A percentile compares a stretch with the other conserved stretches of the same genome.
Evolutionary conservation across 140 eudicot species (phyloP).

Genomic region (Artemisia princeps): DNA sequence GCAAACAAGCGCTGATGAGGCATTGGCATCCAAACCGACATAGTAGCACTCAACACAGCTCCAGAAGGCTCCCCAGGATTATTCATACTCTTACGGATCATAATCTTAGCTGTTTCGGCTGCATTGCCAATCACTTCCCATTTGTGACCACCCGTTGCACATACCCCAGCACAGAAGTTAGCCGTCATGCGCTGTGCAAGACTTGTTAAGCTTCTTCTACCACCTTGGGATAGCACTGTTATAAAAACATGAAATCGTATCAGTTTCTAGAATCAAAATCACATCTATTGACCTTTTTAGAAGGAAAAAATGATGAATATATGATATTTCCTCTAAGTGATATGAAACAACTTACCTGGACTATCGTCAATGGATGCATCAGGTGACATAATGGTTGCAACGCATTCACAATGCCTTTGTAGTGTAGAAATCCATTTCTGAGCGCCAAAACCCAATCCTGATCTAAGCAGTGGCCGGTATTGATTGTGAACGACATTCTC

Average conservation of each 20-base stretch:
- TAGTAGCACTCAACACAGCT: conserved; percentile 51
- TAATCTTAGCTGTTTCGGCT: conserved; percentile 42
- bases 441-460: conserved; percentile 73
- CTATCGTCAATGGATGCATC: conserved; percentile 37
- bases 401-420: conserved; percentile 58
- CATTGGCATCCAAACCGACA: conserved; percentile 59
- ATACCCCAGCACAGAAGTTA: conserved; percentile 56
- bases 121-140: conserved; percentile 49
- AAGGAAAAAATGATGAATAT: no score
- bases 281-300: background rate
- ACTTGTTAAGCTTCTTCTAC: conserved; percentile 48
- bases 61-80: conserved; percentile 63
- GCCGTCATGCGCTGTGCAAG: conserved; percentile 65
- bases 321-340: no score
- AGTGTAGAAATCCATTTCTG: conserved; percentile 61
- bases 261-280: background rate
- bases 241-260: background rate
- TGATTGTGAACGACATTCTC: conserved; percentile 40
- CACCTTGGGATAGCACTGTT: conserved; percentile 43
- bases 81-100: conserved; percentile 47
- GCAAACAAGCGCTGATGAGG: conserved; percentile 40
- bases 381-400: conserved; percentile 38
- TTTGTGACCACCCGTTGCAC: conserved; percentile 50
- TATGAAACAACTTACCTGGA: conserved; percentile 29
- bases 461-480: conserved; percentile 53